Evolutionary conservation across 805 yeast species (phyloP).

Genomic region (Starmerella tilneyi): DNA sequence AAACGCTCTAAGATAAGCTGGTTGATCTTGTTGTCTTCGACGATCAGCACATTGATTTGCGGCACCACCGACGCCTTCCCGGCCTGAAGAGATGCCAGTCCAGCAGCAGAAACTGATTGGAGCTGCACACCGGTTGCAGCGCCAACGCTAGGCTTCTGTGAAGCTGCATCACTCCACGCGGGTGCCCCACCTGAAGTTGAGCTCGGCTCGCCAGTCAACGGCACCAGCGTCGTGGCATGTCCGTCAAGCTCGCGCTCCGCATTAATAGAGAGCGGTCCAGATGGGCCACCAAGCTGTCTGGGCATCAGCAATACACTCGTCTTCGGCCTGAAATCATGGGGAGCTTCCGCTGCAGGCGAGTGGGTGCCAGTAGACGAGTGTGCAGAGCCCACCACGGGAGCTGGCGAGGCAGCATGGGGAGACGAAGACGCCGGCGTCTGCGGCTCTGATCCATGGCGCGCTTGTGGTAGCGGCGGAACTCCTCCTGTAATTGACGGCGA

Average conservation of each 20-base stretch:
- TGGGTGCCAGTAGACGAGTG: neutral
- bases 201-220: constrained; percentile 5
- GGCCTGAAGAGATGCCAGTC: neutral
- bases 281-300: constrained; percentile 13
- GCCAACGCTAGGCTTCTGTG: neutral
- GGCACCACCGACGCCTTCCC: constrained; percentile 49
- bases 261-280: neutral
- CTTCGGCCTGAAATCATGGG: neutral
- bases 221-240: constrained; percentile 1
- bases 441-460: neutral
- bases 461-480: neutral
- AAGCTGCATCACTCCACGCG: neutral
- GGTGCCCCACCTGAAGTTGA: neutral
- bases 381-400: neutral
- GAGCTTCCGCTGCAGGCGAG: neutral
- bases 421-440: neutral
- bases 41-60: constrained; percentile 80
- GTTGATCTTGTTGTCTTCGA: constrained; percentile 92
- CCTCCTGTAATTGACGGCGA: neutral
- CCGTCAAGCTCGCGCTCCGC: constrained; percentile 4
- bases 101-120: neutral
- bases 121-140: neutral
- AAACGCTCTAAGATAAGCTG: constrained; percentile 85
- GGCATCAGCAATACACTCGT: constrained; percentile 21
- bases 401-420: neutral